Base-by-base conservation (phyloP, 73 alveolate species). In the Paraurostyla sp. region DNA sequence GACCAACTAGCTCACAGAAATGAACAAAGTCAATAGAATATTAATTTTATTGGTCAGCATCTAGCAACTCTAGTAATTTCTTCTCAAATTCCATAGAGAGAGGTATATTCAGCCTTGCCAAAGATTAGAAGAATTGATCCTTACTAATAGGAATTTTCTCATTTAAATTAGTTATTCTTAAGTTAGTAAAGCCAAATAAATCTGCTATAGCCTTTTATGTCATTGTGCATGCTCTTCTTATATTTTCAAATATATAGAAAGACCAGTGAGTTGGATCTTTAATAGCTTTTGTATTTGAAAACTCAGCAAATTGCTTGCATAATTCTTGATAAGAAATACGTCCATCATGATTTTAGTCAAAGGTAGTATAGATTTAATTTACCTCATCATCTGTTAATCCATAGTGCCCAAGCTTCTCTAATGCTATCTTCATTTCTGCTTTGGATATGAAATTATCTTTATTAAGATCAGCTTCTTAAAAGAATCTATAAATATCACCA, bases 241-340 rank as follows among this genome's bases (percentile, higher is more conserved):
- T 78, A 35, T 35, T 78, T 22, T 78, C 89, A 54, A 78, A 78
- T 3, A 78, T 78, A 25, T 51, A 51, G 35, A 16, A 78, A 35
- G 76, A 9, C 89, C 89, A 78, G 32, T 78, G 89, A 20, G 56
- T 32, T 36, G 76, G 63, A 78, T 78, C 89, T 33, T 78, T 78
- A 32, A 78, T 54, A 23, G 89, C 89, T 20, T 78, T 78, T 9
- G 80, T 54, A 25, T 49, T 51, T 3, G 89, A 78, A 43, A 78
- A 78, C 30, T 78, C 89, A 9, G 89, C 54, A 54, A 78, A 78
- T 22, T 51, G 78, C 45, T 78, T 25, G 78, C 89, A 78, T 32
- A 78, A 20, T 32, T 78, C 89, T 11, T 76, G 35, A 27, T 78
- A 78, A 18, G 89, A 78, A 20, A 78, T 78, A 7, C 78, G 33